Percentiles rank a stretch among this genome's conserved stretches.
Conservation (phyloP, 179 eudicot species). For the Vitellaria paradoxa region DNA sequence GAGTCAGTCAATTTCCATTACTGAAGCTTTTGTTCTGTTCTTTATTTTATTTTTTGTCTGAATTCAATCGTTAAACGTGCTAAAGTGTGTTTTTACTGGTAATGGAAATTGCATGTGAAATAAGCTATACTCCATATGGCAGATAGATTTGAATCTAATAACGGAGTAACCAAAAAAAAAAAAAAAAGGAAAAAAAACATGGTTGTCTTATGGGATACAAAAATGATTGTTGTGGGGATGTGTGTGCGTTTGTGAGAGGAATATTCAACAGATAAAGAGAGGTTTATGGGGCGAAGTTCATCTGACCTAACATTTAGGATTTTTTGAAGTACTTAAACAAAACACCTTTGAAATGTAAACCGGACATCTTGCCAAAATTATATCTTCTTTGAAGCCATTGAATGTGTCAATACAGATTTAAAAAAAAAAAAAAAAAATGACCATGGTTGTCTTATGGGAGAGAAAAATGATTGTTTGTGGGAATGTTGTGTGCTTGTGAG, state of each 20-base stretch:
- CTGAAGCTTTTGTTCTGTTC: slow-evolving; percentile 8
- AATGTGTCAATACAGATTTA: not conserved
- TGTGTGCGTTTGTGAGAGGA: slow-evolving; percentile 20
- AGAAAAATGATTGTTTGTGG: too few relatives aligned
- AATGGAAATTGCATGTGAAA: not conserved
- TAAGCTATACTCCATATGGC: slow-evolving; percentile 3
- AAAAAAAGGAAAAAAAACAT: too few relatives aligned
- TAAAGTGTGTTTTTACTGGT: not conserved
- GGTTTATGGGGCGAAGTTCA: too few relatives aligned
- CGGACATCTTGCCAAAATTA: not conserved
- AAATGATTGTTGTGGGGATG: too few relatives aligned
- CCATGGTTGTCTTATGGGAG: too few relatives aligned
- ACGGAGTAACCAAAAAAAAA: not conserved
- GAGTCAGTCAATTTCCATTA: not conserved
- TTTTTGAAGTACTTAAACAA: not conserved
- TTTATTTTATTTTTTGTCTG: not conserved
- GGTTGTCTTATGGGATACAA: not conserved
- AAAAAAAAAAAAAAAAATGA: too few relatives aligned
- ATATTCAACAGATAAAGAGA: too few relatives aligned
- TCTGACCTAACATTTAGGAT: not conserved
- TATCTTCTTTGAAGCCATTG: not conserved
- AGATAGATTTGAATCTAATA: not conserved
- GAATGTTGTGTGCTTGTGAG: too few relatives aligned
- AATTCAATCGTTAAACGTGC: not conserved
- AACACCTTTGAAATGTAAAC: not conserved